Evolutionary conservation across 305 asterid species (phyloP).

Genomic region (Striga hermonthica): DNA sequence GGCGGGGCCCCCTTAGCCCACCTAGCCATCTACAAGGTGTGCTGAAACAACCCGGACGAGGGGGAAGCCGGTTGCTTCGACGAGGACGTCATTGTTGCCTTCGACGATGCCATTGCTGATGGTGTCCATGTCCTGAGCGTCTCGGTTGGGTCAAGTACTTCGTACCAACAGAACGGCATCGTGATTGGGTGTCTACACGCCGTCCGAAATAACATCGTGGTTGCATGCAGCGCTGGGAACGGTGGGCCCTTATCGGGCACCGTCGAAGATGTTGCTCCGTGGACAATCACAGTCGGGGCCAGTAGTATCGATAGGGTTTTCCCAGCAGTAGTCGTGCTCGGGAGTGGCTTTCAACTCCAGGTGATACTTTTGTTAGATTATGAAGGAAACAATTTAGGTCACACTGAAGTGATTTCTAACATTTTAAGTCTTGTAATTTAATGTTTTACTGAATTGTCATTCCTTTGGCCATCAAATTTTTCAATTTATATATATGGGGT

Average conservation of each 20-base stretch:
- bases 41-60: constrained; percentile 38
- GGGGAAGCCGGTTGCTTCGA: constrained; percentile 28
- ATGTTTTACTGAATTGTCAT: no score
- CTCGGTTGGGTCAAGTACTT: constrained; percentile 29
- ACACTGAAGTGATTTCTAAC: no score
- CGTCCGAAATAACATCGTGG: constrained; percentile 33
- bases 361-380: no score
- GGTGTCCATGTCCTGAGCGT: constrained; percentile 48
- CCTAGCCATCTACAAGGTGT: constrained; percentile 46
- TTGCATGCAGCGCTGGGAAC: constrained; percentile 47
- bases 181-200: constrained; percentile 49
- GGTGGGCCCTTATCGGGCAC: constrained; percentile 30
- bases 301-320: no score
- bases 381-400: no score
- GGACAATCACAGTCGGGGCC: no score
- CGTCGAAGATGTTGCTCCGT: not conserved
- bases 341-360: no score
- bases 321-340: no score
- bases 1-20: constrained; percentile 54
- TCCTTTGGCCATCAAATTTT: no score
- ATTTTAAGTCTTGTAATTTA: no score
- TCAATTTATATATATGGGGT: no score
- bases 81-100: constrained; percentile 40
- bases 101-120: constrained; percentile 53
- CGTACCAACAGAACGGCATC: constrained; percentile 22